Conservation (phyloP, 1,139 yeast species). For the Candida albicans region DNA sequence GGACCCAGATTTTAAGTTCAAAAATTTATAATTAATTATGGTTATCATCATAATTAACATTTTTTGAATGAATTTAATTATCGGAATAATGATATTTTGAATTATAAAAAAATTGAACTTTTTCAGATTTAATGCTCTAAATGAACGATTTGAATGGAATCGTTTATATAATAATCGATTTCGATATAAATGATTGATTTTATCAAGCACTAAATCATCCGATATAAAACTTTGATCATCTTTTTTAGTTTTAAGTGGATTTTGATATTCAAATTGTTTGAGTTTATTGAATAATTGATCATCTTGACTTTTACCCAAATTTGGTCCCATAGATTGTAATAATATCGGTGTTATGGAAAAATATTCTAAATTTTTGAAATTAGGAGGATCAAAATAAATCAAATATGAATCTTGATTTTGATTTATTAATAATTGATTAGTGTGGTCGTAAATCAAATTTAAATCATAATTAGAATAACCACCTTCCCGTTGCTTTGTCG, state of each 20-base stretch:
- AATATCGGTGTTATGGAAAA: conserved; percentile 73
- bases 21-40: conserved; percentile 25
- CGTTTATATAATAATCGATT: conserved; percentile 18
- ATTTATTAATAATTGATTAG: not conserved
- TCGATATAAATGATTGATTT: conserved; percentile 32
- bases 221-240: conserved; percentile 17
- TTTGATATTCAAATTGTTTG: conserved; percentile 7
- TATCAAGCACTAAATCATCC: conserved; percentile 32
- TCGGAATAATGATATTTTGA: conserved; percentile 9
- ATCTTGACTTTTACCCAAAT: conserved; percentile 4
- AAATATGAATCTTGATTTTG: conserved; percentile 29
- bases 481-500: conserved; percentile 15
- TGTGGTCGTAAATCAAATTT: conserved; percentile 10
- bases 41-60: conserved; percentile 22
- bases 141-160: not conserved
- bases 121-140: not conserved
- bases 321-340: conserved; percentile 51
- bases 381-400: conserved; percentile 72
- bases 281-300: conserved; percentile 6
- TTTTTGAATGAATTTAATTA: conserved; percentile 20
- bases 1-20: conserved; percentile 11
- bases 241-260: conserved; percentile 12
- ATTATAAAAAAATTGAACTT: not conserved
- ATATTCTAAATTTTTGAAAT: conserved; percentile 71
- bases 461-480: conserved; percentile 14